Evolutionary conservation across 768 basidiomycete species (phyloP).

Genomic region (Termitomyces sp.): DNA sequence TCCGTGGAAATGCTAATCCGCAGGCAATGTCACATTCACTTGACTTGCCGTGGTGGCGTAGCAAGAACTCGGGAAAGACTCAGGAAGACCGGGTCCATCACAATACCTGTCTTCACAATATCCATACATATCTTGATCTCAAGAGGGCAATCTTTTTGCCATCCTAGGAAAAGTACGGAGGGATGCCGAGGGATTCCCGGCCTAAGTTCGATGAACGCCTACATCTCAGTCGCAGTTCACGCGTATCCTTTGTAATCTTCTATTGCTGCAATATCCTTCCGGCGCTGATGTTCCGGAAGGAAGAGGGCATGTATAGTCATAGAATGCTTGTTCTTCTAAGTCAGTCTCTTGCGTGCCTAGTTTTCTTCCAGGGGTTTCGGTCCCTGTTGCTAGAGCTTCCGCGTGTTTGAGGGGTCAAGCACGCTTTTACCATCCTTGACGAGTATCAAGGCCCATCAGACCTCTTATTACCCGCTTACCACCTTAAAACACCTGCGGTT

Average conservation of each 20-base stretch:
- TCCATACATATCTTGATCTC: not conserved
- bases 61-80: constrained; percentile 5
- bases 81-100: not conserved
- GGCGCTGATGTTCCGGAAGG: constrained; percentile 1
- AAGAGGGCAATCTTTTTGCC: not conserved
- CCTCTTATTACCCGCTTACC: not conserved
- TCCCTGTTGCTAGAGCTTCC: not conserved
- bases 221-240: not conserved
- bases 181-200: constrained; percentile 7
- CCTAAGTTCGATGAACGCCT: not conserved
- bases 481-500: not conserved
- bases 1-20: constrained; percentile 1
- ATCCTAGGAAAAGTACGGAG: not conserved
- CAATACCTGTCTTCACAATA: not conserved
- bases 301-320: not conserved
- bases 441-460: not conserved
- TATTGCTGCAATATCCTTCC: not conserved
- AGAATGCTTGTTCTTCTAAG: not conserved
- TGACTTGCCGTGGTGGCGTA: constrained; percentile 9
- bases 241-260: not conserved
- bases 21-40: not conserved
- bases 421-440: not conserved
- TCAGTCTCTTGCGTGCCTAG: not conserved
- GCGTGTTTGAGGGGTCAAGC: not conserved
- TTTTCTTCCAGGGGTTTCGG: not conserved